A percentile compares a stretch with the other conserved stretches of the same genome.
Conservation (phyloP, 345 rosid species). For the Conringia planisiliqua region DNA sequence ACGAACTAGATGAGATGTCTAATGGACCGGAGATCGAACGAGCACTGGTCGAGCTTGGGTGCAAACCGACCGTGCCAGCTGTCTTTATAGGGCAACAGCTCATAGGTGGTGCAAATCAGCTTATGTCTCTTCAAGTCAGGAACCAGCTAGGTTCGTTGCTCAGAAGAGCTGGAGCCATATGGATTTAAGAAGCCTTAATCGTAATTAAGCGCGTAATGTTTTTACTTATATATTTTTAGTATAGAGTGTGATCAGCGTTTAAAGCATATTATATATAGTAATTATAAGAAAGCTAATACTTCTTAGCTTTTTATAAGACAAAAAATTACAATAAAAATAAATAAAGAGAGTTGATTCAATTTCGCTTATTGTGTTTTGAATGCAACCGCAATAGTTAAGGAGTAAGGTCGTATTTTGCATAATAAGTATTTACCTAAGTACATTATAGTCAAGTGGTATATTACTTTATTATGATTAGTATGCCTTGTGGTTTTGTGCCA, state of each 20-base stretch:
- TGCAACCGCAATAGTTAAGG: not conserved
- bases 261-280: constrained; percentile 1
- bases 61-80: constrained; percentile 56
- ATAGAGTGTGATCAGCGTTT: constrained; percentile 17
- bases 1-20: constrained; percentile 37
- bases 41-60: constrained; percentile 58
- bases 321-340: not conserved
- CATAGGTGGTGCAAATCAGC: constrained; percentile 68
- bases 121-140: constrained; percentile 65
- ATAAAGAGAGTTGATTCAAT: not conserved
- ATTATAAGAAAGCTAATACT: not conserved
- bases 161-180: constrained; percentile 74
- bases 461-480: not conserved
- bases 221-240: constrained; percentile 1
- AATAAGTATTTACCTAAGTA: not conserved
- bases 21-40: constrained; percentile 54
- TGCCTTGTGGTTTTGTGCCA: not conserved
- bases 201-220: not conserved
- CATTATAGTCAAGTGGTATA: not conserved
- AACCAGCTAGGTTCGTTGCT: constrained; percentile 65
- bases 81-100: constrained; percentile 78
- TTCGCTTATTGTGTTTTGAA: constrained; percentile 6
- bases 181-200: constrained; percentile 44
- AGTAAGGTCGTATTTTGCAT: constrained; percentile 13
- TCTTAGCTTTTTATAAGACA: not conserved